These are phyloP conservation scores for Sicyos edulis DNA, from an alignment of 306 rosid species.

Conservation along the genomic window DNA sequence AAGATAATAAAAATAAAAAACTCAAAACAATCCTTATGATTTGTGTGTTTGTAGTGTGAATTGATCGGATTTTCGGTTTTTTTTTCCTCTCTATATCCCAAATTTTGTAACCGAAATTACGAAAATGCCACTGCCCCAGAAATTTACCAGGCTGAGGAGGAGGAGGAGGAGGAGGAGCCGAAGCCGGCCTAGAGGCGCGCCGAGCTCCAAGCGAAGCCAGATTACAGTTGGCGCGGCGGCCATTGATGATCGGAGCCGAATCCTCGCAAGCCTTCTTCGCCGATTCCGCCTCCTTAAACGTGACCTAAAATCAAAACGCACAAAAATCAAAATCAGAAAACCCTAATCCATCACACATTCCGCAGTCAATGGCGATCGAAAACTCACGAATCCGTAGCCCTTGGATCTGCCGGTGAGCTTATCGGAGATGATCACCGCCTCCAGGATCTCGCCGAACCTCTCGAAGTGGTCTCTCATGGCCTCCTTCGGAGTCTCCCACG, in stretches of 20 bases:
- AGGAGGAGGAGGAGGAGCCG: conserved; percentile 38
- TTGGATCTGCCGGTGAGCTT: conserved; percentile 83
- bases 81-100: no score
- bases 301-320: conserved; percentile 38
- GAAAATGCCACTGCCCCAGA: no score
- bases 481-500: conserved; percentile 90
- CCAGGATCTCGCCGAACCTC: conserved; percentile 41
- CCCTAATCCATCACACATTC: background rate
- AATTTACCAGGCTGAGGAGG: conserved; percentile 11
- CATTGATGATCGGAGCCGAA: conserved; percentile 57
- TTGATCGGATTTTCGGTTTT: no score
- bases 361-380: no score
- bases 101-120: no score
- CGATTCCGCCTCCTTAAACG: conserved; percentile 70
- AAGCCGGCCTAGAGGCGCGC: conserved; percentile 40
- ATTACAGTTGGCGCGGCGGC: conserved; percentile 81
- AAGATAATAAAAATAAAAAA: no score
- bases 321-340: no score
- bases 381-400: conserved; percentile 86
- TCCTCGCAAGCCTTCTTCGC: conserved; percentile 91
- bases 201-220: conserved; percentile 77
- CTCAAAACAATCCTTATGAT: no score
- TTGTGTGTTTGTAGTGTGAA: no score
- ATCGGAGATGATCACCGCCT: conserved; percentile 84
- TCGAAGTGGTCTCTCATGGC: conserved; percentile 14